phyloP scores from a whole-genome alignment of 208 protist species.

The Trypanosoma caninum region DNA sequence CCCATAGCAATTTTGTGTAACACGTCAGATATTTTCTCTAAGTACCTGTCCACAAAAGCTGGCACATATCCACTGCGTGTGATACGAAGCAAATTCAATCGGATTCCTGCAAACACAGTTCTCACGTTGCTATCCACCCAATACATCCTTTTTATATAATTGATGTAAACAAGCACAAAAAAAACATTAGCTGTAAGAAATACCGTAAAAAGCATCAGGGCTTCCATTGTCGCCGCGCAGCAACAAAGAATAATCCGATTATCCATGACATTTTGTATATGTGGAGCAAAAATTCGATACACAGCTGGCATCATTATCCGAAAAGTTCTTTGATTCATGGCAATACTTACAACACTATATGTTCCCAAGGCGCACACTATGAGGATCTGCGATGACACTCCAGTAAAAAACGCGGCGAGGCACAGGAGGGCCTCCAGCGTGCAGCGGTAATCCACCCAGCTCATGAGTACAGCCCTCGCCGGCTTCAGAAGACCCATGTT shows the following conservation, averaged over 20 bases:
- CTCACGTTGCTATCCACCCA: conserved; percentile 58
- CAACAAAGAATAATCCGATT: conserved; percentile 32
- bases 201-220: conserved; percentile 61
- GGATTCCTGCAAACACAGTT: conserved; percentile 59
- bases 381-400: conserved; percentile 37
- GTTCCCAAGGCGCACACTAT: conserved; percentile 36
- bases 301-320: conserved; percentile 18
- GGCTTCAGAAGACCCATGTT: conserved; percentile 33
- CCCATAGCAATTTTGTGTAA: conserved; percentile 38
- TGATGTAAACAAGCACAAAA: conserved; percentile 74
- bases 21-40: conserved; percentile 68
- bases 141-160: conserved; percentile 79
- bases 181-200: conserved; percentile 64
- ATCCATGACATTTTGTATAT: conserved; percentile 34
- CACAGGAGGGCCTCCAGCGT: conserved; percentile 51
- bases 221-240: conserved; percentile 55
- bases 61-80: conserved; percentile 38
- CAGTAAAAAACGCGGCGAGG: conserved; percentile 39
- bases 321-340: conserved; percentile 5
- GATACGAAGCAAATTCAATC: conserved; percentile 51
- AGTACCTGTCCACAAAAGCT: conserved; percentile 36
- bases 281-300: conserved; percentile 29
- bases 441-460: conserved; percentile 52
- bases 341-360: conserved; percentile 44
- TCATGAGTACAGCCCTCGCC: conserved; percentile 34